Base-by-base conservation (phyloP, 371 early-diverging fungal species). In the Rhizopus delemar region DNA sequence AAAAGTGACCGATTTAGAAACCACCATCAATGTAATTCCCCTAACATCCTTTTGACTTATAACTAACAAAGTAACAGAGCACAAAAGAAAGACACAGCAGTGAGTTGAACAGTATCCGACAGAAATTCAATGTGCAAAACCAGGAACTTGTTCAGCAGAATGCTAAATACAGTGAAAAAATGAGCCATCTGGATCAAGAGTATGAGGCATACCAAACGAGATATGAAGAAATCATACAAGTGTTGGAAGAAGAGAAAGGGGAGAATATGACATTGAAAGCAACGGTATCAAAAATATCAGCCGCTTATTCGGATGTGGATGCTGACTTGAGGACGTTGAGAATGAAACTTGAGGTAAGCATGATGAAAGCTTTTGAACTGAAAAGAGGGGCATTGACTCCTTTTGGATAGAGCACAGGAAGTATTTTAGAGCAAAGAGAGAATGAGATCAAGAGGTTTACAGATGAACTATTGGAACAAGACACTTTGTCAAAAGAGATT, bases 1-100 rank as follows among this genome's bases (percentile, higher is more conserved):
- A 46, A 69, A 84, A 51, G 69, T 88, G 46, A 53, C 62, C 8
- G 81, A 84, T 22, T 56, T 84, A 1, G 68, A 87, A 63, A 64
- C 60, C 7, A 68, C 68, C 12, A 48, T 85, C 9, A 59, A 78
- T 46, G 72, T 63, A 62, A 32, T 49, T 3, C 8, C 4, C 11
- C 9, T 9, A 15, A 33, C 38, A 0, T 31, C 15, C 33, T 28
- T 36, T n/a, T 33, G 6, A 48, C 11, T 38, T 13, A 12, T 9
- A 16, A 4, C 39, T 52, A 7, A 8, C 28, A 31, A 22, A 15
- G 13, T 29, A 7, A 15, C 41, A 62, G 59, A 34, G 11, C 22
- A 57, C 34, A 9, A 45, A 54, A 41, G 56, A 54, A 15, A 36
- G 55, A 0, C 58, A 61, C 35, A n/a, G 50, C 8, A 49, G 49